Percentiles rank a stretch among this genome's conserved stretches.
Conservation (phyloP, 176 grass and related monocot genomes). For the Aegilops umbellulata region DNA sequence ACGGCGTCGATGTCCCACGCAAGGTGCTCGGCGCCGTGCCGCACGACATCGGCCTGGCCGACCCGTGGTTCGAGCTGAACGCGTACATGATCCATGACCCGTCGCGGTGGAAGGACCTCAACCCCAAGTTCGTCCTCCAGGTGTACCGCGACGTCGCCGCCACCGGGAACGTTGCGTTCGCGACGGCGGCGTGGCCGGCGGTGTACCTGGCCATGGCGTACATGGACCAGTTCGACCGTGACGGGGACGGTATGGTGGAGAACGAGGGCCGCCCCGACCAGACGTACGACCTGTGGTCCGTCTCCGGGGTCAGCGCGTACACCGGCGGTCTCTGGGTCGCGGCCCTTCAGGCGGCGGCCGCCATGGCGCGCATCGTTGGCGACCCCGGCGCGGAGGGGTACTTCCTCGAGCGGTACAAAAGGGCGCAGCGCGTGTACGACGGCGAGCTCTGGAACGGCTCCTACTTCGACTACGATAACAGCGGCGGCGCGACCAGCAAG, state of each 20-base stretch:
- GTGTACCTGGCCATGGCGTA: constrained; percentile 71
- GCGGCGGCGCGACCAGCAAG: constrained; percentile 38
- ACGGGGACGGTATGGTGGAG: constrained; percentile 75
- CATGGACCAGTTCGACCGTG: constrained; percentile 74
- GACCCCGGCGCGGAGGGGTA: constrained; percentile 51
- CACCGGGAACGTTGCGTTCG: constrained; percentile 51
- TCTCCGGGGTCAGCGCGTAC: constrained; percentile 58
- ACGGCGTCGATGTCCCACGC: constrained; percentile 23
- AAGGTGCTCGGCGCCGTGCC: constrained; percentile 66
- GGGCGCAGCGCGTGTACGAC: constrained; percentile 34
- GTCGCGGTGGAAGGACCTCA: constrained; percentile 70
- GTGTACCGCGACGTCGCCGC: constrained; percentile 46
- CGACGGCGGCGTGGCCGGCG: constrained; percentile 56
- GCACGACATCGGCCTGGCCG: constrained; percentile 56
- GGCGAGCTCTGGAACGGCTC: constrained; percentile 16
- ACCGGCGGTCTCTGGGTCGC: constrained; percentile 67
- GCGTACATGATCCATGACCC: constrained; percentile 54
- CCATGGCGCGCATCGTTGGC: constrained; percentile 56
- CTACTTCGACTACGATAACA: constrained; percentile 43
- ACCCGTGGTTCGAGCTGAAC: constrained; percentile 74
- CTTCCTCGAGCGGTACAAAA: constrained; percentile 50
- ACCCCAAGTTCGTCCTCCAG: constrained; percentile 71
- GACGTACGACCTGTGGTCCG: constrained; percentile 70
- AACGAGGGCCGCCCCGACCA: constrained; percentile 69
- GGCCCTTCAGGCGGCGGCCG: constrained; percentile 64